Evolutionary conservation across 1,284 basidiomycete genomes (phyloP).

Genomic region (Wallemia ichthyophaga): DNA sequence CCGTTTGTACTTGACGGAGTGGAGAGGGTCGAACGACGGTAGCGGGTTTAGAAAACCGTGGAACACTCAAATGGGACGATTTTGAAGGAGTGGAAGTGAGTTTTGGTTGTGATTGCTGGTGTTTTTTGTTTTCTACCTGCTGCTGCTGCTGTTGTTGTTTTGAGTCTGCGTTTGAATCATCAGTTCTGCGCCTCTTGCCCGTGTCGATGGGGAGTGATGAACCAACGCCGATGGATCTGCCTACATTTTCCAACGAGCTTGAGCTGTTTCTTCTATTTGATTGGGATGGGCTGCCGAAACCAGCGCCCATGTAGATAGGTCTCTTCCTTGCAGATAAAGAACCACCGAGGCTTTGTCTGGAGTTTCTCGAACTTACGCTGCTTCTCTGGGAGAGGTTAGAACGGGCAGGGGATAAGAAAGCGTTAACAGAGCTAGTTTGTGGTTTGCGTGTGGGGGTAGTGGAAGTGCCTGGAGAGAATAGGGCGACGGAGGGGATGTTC

Average conservation of each 20-base stretch:
- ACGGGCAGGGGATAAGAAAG: not conserved
- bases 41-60: not conserved
- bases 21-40: not conserved
- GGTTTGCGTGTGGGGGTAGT: not conserved
- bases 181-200: not conserved
- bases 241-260: not conserved
- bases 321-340: not conserved
- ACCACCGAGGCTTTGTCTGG: not conserved
- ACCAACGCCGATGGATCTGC: not conserved
- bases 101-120: not conserved
- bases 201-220: not conserved
- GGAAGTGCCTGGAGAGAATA: not conserved
- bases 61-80: not conserved
- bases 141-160: not conserved
- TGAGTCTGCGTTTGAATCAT: not conserved
- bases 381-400: too few relatives aligned
- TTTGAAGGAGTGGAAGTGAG: not conserved
- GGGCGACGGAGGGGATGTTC: not conserved
- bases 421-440: not conserved
- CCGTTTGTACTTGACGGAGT: not conserved
- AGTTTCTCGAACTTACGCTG: too few relatives aligned
- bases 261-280: not conserved
- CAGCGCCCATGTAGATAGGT: conserved; percentile 1
- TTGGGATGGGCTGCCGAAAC: not conserved
- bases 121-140: not conserved